A percentile compares a stretch with the other conserved stretches of the same genome.
These are phyloP conservation scores for Pythium scleroteichum DNA, from an alignment of 352 stramenopile genomes.

Conservation along the genomic window DNA sequence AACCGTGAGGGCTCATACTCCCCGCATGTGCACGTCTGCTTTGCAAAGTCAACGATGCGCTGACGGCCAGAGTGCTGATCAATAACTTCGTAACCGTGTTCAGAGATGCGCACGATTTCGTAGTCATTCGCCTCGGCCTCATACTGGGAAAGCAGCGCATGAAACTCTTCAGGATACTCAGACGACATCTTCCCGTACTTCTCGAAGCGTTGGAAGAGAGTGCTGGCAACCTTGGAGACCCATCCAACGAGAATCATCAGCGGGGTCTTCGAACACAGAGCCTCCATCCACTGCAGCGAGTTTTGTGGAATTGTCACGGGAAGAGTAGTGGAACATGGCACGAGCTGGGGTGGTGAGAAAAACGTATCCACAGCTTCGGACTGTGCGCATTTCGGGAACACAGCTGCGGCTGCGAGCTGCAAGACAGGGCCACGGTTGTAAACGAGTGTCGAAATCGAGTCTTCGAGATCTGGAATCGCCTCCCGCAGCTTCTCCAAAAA, in stretches of 20 bases:
- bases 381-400: slow-evolving; percentile 60
- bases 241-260: slow-evolving; percentile 81
- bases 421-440: slow-evolving; percentile 67
- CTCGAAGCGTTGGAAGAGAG: slow-evolving; percentile 71
- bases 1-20: slow-evolving; percentile 77
- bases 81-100: slow-evolving; percentile 79
- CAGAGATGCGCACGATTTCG: slow-evolving; percentile 66
- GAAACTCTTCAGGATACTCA: slow-evolving; percentile 77
- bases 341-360: slow-evolving; percentile 26
- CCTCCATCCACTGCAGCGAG: slow-evolving; percentile 65
- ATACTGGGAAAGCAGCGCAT: slow-evolving; percentile 63
- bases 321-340: slow-evolving; percentile 1
- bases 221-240: slow-evolving; percentile 78
- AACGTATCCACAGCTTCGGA: slow-evolving; percentile 68
- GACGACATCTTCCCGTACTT: slow-evolving; percentile 73
- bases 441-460: slow-evolving; percentile 51
- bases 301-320: slow-evolving; percentile 2
- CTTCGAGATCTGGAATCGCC: slow-evolving; percentile 61
- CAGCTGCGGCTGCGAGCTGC: slow-evolving; percentile 33
- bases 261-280: slow-evolving; percentile 59
- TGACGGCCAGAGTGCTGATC: slow-evolving; percentile 61
- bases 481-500: slow-evolving; percentile 60
- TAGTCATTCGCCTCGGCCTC: slow-evolving; percentile 55
- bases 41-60: slow-evolving; percentile 73
- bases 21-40: slow-evolving; percentile 74